phyloP scores from a whole-genome alignment of 306 rosid species.

The Sophora flavescens region DNA sequence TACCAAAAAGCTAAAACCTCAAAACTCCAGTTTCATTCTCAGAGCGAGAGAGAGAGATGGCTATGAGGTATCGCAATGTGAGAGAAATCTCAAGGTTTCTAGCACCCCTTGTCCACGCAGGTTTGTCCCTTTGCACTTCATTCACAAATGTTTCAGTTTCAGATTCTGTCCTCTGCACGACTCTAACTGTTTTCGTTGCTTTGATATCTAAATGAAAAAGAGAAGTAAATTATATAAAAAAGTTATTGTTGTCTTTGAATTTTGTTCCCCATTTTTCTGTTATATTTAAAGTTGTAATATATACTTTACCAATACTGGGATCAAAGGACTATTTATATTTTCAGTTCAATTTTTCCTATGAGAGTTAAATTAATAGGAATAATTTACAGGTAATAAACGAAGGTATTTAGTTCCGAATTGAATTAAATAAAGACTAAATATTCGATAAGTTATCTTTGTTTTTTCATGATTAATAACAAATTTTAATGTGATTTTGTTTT shows the following conservation, averaged over 20 bases:
- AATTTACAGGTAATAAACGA: too few relatives aligned
- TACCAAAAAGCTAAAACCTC: not conserved
- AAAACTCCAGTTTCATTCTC: not conserved
- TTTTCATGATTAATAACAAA: constrained; percentile 3
- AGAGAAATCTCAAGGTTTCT: constrained; percentile 49
- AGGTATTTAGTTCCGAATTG: not conserved
- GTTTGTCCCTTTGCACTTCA: constrained; percentile 22
- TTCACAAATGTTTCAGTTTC: too few relatives aligned
- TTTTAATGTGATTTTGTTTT: not conserved
- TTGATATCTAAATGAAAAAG: not conserved
- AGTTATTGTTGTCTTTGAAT: too few relatives aligned
- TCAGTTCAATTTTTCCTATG: too few relatives aligned
- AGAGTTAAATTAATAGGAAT: too few relatives aligned
- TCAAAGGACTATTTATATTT: too few relatives aligned
- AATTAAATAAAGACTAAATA: too few relatives aligned
- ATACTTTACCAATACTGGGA: too few relatives aligned
- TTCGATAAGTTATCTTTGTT: constrained; percentile 5
- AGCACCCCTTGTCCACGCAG: constrained; percentile 33
- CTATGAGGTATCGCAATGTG: constrained; percentile 46
- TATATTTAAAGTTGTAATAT: too few relatives aligned
- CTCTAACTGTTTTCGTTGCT: not conserved
- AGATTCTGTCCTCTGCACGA: too few relatives aligned
- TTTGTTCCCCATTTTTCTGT: too few relatives aligned
- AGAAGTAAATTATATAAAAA: too few relatives aligned
- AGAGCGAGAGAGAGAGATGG: constrained; percentile 24